phyloP scores from a whole-genome alignment of 2,329 filamentous ascomycete species.

The Ophiostoma himal-ulmi region DNA sequence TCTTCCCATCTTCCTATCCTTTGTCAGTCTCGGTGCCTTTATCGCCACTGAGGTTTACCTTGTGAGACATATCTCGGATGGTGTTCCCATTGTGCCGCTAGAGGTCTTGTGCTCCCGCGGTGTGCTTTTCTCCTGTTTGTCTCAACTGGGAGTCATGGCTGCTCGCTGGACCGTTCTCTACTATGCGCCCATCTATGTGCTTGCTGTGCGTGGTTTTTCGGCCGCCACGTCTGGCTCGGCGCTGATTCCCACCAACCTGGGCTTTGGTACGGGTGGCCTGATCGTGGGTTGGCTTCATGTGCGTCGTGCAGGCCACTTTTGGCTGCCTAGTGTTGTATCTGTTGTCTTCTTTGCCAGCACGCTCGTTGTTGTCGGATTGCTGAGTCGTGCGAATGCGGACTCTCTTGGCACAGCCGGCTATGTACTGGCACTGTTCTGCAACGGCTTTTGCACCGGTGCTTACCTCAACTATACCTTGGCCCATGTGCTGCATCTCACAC shows the following conservation, averaged over 20 bases:
- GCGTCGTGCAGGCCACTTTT: conserved; percentile 66
- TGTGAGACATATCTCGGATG: conserved; percentile 36
- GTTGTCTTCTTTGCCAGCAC: conserved; percentile 53
- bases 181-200: conserved; percentile 73
- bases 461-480: conserved; percentile 75
- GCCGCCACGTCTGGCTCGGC: conserved; percentile 68
- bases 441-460: conserved; percentile 67
- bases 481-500: conserved; percentile 68
- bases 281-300: conserved; percentile 72
- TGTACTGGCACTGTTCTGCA: conserved; percentile 57
- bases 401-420: conserved; percentile 51
- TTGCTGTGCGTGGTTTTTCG: conserved; percentile 65
- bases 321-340: conserved; percentile 54
- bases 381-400: conserved; percentile 38
- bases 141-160: conserved; percentile 73
- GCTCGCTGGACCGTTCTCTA: conserved; percentile 75
- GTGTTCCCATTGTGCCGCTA: conserved; percentile 72
- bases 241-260: conserved; percentile 73
- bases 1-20: conserved; percentile 55
- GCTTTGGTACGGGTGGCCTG: conserved; percentile 69
- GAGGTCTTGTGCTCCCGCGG: conserved; percentile 63
- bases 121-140: conserved; percentile 65
- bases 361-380: conserved; percentile 49
- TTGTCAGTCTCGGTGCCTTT: conserved; percentile 48
- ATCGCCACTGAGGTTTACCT: conserved; percentile 52